These are phyloP conservation scores for Isabelozyma rhagii DNA, from an alignment of 805 yeast genomes.

Conservation along the genomic window DNA sequence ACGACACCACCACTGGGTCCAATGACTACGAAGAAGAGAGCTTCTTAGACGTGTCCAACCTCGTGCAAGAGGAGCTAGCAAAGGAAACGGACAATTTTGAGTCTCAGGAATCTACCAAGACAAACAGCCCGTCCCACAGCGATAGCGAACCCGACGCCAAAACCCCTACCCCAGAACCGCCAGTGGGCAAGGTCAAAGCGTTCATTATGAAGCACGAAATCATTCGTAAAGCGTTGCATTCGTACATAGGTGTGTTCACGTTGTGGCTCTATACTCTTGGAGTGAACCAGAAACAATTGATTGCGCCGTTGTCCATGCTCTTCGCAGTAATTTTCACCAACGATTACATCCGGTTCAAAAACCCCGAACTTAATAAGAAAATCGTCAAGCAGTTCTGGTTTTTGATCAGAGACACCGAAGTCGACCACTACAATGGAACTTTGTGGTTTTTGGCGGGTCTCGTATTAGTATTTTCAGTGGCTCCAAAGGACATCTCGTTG, in stretches of 20 bases:
- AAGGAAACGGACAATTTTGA: not conserved
- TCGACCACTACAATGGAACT: slow-evolving; percentile 73
- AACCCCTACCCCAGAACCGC: not conserved
- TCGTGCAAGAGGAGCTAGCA: not conserved
- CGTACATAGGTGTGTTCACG: slow-evolving; percentile 83
- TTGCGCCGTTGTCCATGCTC: slow-evolving; percentile 54
- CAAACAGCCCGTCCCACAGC: not conserved
- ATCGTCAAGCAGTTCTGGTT: slow-evolving; percentile 73
- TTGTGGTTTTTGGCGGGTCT: slow-evolving; percentile 85
- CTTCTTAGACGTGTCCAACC: not conserved
- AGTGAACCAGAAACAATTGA: slow-evolving; percentile 51
- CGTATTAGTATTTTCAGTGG: slow-evolving; percentile 61
- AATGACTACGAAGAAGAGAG: slow-evolving; percentile 1
- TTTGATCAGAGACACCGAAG: slow-evolving; percentile 81
- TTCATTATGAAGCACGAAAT: slow-evolving; percentile 79
- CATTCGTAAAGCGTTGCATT: slow-evolving; percentile 84
- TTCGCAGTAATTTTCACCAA: slow-evolving; percentile 55
- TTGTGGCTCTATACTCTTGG: slow-evolving; percentile 69
- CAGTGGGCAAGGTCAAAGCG: slow-evolving; percentile 6
- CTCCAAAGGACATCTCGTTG: slow-evolving; percentile 77
- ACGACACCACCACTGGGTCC: slow-evolving; percentile 12
- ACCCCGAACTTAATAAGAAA: slow-evolving; percentile 57
- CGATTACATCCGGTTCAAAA: slow-evolving; percentile 66
- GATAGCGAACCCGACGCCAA: not conserved
- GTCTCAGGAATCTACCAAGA: not conserved